phyloP scores from a whole-genome alignment of 768 basidiomycete species.

The Psilocybe azurescens region DNA sequence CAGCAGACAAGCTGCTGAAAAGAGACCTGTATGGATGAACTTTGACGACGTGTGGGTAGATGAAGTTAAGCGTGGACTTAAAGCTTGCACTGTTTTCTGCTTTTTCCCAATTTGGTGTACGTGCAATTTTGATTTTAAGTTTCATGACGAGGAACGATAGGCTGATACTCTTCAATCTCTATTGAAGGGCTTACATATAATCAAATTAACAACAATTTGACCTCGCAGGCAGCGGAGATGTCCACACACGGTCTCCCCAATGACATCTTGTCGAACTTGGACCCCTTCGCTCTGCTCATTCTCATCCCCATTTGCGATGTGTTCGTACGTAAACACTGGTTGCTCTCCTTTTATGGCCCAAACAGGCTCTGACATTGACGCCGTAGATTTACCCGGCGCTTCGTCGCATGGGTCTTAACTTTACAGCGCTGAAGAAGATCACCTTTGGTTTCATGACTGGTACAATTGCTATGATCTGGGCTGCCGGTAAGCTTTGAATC shows the following conservation, averaged over 20 bases:
- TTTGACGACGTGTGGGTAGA: conserved; percentile 84
- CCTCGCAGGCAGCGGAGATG: conserved; percentile 83
- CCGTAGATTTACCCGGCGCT: conserved; percentile 61
- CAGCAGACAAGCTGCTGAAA: conserved; percentile 44
- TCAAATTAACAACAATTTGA: conserved; percentile 79
- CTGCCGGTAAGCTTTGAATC: conserved; percentile 47
- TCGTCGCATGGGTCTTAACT: conserved; percentile 54
- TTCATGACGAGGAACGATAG: conserved; percentile 21
- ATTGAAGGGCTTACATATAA: conserved; percentile 76
- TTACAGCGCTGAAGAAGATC: conserved; percentile 65
- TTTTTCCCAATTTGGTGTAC: conserved; percentile 78
- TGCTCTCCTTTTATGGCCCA: too few relatives aligned
- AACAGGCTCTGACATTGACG: not conserved
- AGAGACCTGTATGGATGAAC: conserved; percentile 70
- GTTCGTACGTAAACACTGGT: conserved; percentile 37
- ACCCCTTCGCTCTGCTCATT: conserved; percentile 78
- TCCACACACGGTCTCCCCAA: conserved; percentile 71
- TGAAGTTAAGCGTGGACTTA: conserved; percentile 73
- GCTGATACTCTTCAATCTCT: too few relatives aligned
- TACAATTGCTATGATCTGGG: conserved; percentile 67
- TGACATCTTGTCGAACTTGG: conserved; percentile 78
- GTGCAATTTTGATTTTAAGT: not conserved
- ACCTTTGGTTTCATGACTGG: conserved; percentile 61
- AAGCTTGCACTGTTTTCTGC: conserved; percentile 67
- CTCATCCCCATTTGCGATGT: conserved; percentile 70